phyloP scores from a whole-genome alignment of 2,329 filamentous ascomycete genomes.

The Lachnellula subtilissima region DNA sequence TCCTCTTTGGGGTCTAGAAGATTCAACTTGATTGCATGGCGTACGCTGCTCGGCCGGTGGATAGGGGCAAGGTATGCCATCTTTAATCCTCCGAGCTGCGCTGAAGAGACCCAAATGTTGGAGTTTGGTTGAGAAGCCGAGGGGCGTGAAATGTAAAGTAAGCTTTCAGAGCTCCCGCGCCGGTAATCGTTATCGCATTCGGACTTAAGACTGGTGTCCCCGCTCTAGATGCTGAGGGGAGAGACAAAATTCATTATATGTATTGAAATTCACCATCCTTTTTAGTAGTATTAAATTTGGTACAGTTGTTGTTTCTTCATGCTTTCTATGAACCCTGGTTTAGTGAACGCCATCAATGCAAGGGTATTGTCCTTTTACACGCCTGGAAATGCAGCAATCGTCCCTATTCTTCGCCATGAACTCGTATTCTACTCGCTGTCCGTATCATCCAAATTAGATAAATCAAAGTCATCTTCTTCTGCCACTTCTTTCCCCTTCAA shows the following conservation, averaged over 20 bases:
- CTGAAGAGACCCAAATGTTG: not conserved
- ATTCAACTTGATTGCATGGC: conserved; percentile 77
- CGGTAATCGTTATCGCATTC: conserved; percentile 10
- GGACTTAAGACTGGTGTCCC: conserved; percentile 2
- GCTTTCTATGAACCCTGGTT: not conserved
- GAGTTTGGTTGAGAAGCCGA: not conserved
- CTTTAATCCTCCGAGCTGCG: conserved; percentile 1
- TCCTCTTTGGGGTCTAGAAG: conserved; percentile 72
- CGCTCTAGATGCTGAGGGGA: not conserved
- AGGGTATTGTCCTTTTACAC: conserved; percentile 26
- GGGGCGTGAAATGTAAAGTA: not conserved
- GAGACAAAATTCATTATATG: not conserved
- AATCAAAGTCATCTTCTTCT: conserved; percentile 15
- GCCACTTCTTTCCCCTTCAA: conserved; percentile 13
- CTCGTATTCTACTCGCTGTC: not conserved
- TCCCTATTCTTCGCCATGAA: not conserved
- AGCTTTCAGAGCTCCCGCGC: conserved; percentile 2
- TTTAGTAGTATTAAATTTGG: not conserved
- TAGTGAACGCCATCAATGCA: not conserved
- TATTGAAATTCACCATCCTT: not conserved
- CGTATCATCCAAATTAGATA: conserved; percentile 13
- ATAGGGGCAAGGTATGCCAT: conserved; percentile 98
- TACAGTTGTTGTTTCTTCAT: not conserved
- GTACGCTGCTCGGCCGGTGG: conserved; percentile 84
- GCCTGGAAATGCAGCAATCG: conserved; percentile 17